Percentiles rank a stretch among this genome's conserved stretches.
Evolutionary conservation across 2,329 filamentous ascomycete genomes (phyloP).

Genomic region (Allantophomopsis lycopodina): DNA sequence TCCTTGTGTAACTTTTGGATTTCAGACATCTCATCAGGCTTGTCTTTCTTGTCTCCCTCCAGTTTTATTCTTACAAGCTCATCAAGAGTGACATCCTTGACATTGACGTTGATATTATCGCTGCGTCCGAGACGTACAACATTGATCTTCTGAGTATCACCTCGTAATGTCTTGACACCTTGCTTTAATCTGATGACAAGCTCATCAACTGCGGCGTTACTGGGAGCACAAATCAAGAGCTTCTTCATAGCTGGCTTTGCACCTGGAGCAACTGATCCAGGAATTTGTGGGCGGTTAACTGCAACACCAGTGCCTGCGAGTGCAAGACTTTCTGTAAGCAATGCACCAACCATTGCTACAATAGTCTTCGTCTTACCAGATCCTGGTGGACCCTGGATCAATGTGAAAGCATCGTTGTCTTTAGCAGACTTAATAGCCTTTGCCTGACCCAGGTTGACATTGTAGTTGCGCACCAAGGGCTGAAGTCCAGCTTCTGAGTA

Average conservation of each 20-base stretch:
- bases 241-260: conserved; percentile 43
- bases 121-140: conserved; percentile 82
- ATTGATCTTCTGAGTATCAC: conserved; percentile 62
- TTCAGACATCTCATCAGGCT: conserved; percentile 36
- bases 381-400: conserved; percentile 90
- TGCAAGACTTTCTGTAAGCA: conserved; percentile 49
- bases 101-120: conserved; percentile 81
- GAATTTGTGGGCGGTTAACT: conserved; percentile 23
- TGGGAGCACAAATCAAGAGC: conserved; percentile 90
- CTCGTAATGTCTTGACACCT: conserved; percentile 67
- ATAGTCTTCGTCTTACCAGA: conserved; percentile 99
- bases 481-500: conserved; percentile 64
- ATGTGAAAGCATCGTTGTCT: conserved; percentile 92
- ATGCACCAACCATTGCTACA: conserved; percentile 82
- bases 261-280: conserved; percentile 18
- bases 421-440: conserved; percentile 83
- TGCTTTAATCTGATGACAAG: conserved; percentile 83
- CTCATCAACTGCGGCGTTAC: conserved; percentile 95
- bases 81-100: conserved; percentile 85
- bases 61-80: conserved; percentile 73
- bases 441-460: conserved; percentile 78
- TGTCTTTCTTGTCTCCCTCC: conserved; percentile 41
- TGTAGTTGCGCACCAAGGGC: conserved; percentile 61
- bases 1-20: conserved; percentile 49
- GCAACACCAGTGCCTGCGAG: conserved; percentile 27